These are phyloP conservation scores for Plasmodium relictum DNA, from an alignment of 169 alveolate genomes.

Conservation along the genomic window DNA sequence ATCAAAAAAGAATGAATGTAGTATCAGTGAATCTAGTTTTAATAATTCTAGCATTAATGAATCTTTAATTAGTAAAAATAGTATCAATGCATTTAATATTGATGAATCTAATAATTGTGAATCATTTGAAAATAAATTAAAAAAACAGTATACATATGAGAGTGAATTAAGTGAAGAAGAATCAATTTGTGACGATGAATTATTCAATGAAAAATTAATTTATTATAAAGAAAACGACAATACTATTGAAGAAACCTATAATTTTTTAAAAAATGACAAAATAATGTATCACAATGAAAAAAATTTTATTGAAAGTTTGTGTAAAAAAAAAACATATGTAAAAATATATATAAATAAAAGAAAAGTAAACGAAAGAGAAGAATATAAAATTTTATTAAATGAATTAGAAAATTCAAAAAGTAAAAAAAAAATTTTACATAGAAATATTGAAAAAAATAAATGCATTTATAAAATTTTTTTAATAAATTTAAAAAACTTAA, in stretches of 20 bases:
- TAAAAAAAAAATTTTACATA: slow-evolving; percentile 12
- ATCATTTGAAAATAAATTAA: neutral
- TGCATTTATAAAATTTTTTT: slow-evolving; percentile 63
- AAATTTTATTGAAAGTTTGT: slow-evolving; percentile 35
- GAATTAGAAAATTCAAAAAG: slow-evolving; percentile 14
- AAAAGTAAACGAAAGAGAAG: slow-evolving; percentile 21
- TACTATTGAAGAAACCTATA: neutral
- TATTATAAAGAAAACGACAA: neutral
- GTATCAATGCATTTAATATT: slow-evolving; percentile 7
- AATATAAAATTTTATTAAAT: neutral
- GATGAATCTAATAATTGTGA: neutral
- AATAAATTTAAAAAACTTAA: slow-evolving; percentile 29
- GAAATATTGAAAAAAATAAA: slow-evolving; percentile 40
- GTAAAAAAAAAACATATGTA: slow-evolving; percentile 25
- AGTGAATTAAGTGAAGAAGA: neutral
- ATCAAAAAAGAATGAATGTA: neutral
- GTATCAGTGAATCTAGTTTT: neutral
- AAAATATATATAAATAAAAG: slow-evolving; percentile 42
- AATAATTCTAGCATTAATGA: neutral
- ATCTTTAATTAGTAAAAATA: slow-evolving; percentile 9
- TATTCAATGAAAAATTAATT: neutral
- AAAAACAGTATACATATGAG: neutral
- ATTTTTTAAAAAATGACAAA: slow-evolving; percentile 13
- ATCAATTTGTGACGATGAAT: neutral
- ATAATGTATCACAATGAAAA: slow-evolving; percentile 34